These are phyloP conservation scores for Triticum urartu DNA, from an alignment of 176 grass and related monocot genomes.

Conservation along the genomic window DNA sequence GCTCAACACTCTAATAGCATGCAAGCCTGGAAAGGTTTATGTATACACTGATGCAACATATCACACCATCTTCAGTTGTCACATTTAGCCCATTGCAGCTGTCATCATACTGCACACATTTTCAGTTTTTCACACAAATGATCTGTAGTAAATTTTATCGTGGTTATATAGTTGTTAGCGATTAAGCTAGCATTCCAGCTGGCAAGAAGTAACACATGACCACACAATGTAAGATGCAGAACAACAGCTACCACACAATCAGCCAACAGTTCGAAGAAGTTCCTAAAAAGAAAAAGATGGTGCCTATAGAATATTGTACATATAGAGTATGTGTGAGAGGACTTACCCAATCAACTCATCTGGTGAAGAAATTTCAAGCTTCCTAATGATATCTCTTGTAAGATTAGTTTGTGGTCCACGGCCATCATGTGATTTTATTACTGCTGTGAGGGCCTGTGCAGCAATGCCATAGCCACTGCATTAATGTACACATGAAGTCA, in stretches of 20 bases:
- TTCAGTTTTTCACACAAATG: background rate
- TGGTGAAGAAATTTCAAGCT: constrained; percentile 85
- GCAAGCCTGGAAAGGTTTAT: background rate
- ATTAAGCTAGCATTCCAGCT: constrained; percentile 23
- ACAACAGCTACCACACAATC: constrained; percentile 82
- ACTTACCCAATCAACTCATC: constrained; percentile 97
- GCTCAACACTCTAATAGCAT: background rate
- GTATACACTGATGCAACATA: constrained; percentile 14
- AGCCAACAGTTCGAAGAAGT: constrained; percentile 35
- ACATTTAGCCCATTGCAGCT: background rate
- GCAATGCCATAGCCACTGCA: constrained; percentile 99
- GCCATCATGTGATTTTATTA: constrained; percentile 81
- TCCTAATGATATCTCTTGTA: constrained; percentile 62
- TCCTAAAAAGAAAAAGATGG: background rate
- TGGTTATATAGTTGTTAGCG: background rate
- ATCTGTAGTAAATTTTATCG: constrained; percentile 13
- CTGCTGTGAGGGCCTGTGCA: constrained; percentile 91
- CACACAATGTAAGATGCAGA: constrained; percentile 67
- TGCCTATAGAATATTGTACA: background rate
- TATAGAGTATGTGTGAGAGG: background rate
- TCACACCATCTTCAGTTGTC: background rate
- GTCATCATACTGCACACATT: background rate
- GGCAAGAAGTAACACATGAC: background rate
- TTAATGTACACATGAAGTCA: constrained; percentile 54
- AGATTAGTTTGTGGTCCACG: constrained; percentile 90